Evolutionary conservation across 2,329 filamentous ascomycete species (phyloP), one percentile per base, ranked within the genome.

Genomic region (Pseudogymnoascus sp.): DNA sequence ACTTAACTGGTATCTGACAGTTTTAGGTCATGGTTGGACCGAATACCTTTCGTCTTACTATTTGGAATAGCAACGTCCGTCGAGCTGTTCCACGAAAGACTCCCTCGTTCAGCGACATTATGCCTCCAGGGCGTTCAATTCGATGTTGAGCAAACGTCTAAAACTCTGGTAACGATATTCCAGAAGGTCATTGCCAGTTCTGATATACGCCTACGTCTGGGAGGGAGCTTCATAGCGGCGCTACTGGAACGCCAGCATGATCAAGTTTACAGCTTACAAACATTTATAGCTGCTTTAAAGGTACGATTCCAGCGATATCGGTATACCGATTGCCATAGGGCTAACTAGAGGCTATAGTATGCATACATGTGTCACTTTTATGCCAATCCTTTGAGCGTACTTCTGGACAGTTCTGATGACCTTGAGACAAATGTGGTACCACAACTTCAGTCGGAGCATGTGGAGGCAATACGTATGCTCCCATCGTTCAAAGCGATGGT

Each of bases 311-410:
- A 11, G 9, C 25, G 9, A 4, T 32, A 54, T n/a, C 28, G 28
- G 6, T 54, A 34, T 54, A 54, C 32, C n/a, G 43, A 20, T 54
- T 32, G 2, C 11, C 28, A 32, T 54, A 32, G 5, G 57, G 6
- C 28, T 35, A 68, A 38, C 70, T 67, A 3, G 64, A 37, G 39
- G 4, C 18, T 64, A 16, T 71, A 90, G 82, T 94, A 93, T 73
- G 84, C 87, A 1, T 91, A 91, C 70, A 92, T 95, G 89, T 90
- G 87, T 62, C 88, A 91, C 70, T 93, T 90, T 69, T 93, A 90
- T 67, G 88, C 87, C 38, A 93, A 91, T 66, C 83, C 87, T 0
- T 76, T 91, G 3, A 90, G 85, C 63, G 72, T 90, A 3, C 78
- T 93, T 34, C 72, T 85, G 20, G 68, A 70, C n/a, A 64, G 68